Evolutionary conservation across 2,329 filamentous ascomycete genomes (phyloP), one percentile per base, ranked within the genome.

Genomic region (Fusarium coffeatum): DNA sequence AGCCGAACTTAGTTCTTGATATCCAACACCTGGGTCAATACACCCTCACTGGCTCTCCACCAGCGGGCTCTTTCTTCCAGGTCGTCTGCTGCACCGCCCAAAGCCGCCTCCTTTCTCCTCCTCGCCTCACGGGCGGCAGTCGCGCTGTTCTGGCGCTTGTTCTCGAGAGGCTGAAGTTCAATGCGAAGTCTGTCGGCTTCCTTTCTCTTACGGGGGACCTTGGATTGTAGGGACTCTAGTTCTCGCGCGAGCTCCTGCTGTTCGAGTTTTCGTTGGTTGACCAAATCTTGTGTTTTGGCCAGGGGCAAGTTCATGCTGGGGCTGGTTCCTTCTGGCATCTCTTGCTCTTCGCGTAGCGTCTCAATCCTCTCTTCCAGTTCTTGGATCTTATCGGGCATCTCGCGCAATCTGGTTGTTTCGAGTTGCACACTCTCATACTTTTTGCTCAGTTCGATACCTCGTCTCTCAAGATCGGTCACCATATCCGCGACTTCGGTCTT

Each of bases 401-500:
- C 84, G 41, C 81, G 78, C 41, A 90, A 74, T 64, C 79, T 80
- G 25, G 81, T 76, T 4, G 82, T 86, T 72, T 89, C 85, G 27
- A 83, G 73, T 66, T 83, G 78, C 22, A 88, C 80, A 27, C 71
- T 78, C 71, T 89, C 84, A 68, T 89, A 87, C 53, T 83, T 85
- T 54, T 78, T 80, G 67, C 83, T 86, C 57, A 94, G 80, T 32
- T 89, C 86, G 49, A 85, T 82, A 1, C 88, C 90, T 65, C 86
- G 87, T 55, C 77, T 79, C 77, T 97, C 93, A 72, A 98, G 86
- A 65, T 92, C 89, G 23, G 84, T 81, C 18, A 97, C 89, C 83
- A 95, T 88, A 42, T 88, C 85, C 13, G 89, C 88, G 3, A 97
- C 93, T 65, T 94, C 91, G 18, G 87, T 85, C 81, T 98, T 98